Percentiles rank a stretch among this genome's conserved stretches.
These are phyloP conservation scores for Kalmusia sp. DNA, from an alignment of 2,329 filamentous ascomycete genomes.

Conservation along the genomic window DNA sequence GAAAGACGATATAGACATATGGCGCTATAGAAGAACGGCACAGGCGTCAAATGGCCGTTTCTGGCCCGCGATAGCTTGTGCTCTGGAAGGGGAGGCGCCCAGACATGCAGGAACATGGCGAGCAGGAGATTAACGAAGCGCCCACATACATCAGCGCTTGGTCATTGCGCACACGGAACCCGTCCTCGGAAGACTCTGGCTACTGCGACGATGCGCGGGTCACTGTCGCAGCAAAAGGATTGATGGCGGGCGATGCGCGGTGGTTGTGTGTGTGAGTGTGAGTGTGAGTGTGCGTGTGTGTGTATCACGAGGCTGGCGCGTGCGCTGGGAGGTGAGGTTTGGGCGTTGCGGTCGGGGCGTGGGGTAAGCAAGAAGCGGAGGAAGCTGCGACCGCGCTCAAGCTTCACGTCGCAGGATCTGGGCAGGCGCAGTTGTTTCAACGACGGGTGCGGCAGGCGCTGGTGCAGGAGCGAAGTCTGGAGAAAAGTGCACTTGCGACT, in stretches of 20 bases:
- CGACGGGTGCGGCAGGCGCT: slow-evolving; percentile 26
- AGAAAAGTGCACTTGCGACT: slow-evolving; percentile 5
- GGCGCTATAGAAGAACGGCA: slow-evolving; percentile 4
- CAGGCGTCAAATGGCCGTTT: neutral
- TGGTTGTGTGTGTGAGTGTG: too few relatives aligned
- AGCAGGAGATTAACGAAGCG: slow-evolving; percentile 33
- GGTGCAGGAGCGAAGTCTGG: slow-evolving; percentile 21
- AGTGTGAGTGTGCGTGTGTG: slow-evolving; percentile 16
- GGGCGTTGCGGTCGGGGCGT: neutral
- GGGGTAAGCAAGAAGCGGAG: slow-evolving; percentile 15
- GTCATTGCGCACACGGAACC: slow-evolving; percentile 21
- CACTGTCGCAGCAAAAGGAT: slow-evolving; percentile 16
- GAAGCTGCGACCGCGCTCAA: slow-evolving; percentile 18
- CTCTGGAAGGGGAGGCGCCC: slow-evolving; percentile 15
- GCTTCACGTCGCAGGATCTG: slow-evolving; percentile 20
- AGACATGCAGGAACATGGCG: slow-evolving; percentile 19
- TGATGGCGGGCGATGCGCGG: too few relatives aligned
- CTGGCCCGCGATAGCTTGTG: slow-evolving; percentile 13
- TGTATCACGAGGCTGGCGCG: slow-evolving; percentile 35
- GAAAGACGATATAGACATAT: slow-evolving; percentile 6
- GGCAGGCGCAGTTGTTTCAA: slow-evolving; percentile 30
- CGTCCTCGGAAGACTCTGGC: slow-evolving; percentile 16
- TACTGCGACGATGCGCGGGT: slow-evolving; percentile 29
- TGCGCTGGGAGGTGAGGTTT: slow-evolving; percentile 16
- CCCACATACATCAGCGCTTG: slow-evolving; percentile 44